A percentile compares a stretch with the other conserved stretches of the same genome.
Evolutionary conservation across 148 eudicot species (phyloP).

Genomic region (Polygonum maritimum): DNA sequence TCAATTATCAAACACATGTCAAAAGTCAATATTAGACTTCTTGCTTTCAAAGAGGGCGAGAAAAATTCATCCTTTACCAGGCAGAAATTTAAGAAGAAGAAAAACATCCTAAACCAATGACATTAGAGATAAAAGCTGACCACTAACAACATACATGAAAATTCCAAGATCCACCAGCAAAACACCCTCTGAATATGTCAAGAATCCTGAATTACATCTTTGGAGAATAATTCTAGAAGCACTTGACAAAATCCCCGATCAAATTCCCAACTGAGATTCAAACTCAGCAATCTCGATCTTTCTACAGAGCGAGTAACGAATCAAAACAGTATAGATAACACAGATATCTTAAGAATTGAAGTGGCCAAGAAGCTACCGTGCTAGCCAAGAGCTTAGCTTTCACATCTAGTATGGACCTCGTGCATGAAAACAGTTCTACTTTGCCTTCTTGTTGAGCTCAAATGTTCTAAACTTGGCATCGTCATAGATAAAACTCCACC

Average conservation of each 20-base stretch:
- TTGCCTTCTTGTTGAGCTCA: slow-evolving; percentile 49
- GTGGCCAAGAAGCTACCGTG: not conserved
- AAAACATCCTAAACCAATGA: no score
- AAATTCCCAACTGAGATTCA: not conserved
- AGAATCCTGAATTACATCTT: not conserved
- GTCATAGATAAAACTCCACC: slow-evolving; percentile 93
- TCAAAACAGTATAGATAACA: not conserved
- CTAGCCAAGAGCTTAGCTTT: not conserved
- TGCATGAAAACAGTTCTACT: slow-evolving; percentile 20
- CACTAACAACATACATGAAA: not conserved
- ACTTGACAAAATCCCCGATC: not conserved
- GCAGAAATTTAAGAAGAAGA: no score
- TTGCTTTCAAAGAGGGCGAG: no score
- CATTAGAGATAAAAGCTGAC: no score
- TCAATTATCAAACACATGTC: no score
- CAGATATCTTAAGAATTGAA: not conserved
- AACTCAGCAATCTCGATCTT: not conserved
- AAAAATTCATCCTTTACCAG: no score
- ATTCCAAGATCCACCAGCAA: not conserved
- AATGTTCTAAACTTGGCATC: slow-evolving; percentile 60
- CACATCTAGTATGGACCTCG: not conserved
- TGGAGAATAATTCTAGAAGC: not conserved
- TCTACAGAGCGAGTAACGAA: not conserved
- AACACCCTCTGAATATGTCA: not conserved
- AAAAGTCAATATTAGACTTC: no score